Evolutionary conservation across 257 asterid species (phyloP), one percentile per base, ranked within the genome.

Genomic region (Eustoma russellianum): DNA sequence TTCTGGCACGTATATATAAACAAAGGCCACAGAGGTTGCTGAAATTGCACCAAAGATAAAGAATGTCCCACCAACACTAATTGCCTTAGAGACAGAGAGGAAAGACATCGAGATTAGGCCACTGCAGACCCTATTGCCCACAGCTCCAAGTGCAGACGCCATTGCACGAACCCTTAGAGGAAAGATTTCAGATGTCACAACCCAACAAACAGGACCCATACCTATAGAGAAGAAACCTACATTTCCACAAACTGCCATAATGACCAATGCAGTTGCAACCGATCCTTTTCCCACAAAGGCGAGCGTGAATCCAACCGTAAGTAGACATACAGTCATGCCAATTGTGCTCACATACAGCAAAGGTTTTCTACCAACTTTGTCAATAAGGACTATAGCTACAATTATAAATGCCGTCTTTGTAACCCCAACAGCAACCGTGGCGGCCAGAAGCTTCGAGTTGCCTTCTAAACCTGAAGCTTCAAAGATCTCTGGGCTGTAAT

Each of bases 181-280:
- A 57, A 81, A 90, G 24, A 90, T 90, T 58, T 90, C 98, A 1
- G 96, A 79, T 0, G 98, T 83, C 59, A 90, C 10, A 38, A 90
- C 98, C 98, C 96, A 90, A 49, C 96, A 90, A 45, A 90, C 77
- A 0, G 96, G 98, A 9, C 98, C 98, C 0, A 90, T 77, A 0
- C 98, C 98, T 5, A 90, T 63, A 0, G 98, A 90, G 54, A 90
- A 90, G 68, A 90, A 90, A 1, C 95, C 98, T 5, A 90, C 96
- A 44, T 82, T 86, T 6, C 86, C 96, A 59, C 98, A 90, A 35
- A 90, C 79, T 0, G 85, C 71, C 17, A 86, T 51, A 33, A 86
- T 65, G 0, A 93, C 63, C 61, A 86, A 43, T 0, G 74, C 69
- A 7, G 79, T 64, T 34, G 80, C 78, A 0, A 63, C 15, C 2